Evolutionary conservation across 495 filamentous ascomycete genomes (phyloP), one percentile per base, ranked within the genome.

Genomic region (Daldinia decipiens): DNA sequence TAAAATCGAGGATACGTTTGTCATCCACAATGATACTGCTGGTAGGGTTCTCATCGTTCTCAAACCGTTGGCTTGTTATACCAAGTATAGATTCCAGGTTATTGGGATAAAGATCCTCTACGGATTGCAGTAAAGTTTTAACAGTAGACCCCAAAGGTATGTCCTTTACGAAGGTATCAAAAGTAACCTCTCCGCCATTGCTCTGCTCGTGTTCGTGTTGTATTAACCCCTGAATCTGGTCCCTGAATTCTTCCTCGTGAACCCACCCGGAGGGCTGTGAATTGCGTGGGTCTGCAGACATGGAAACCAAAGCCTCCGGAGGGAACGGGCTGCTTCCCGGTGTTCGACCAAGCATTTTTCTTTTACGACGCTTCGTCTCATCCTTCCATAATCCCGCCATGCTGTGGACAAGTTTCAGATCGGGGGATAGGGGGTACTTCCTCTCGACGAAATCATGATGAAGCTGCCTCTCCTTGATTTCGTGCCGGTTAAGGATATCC

Each of bases 341-440:
- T 62, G 88, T 83, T 3, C 76, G 70, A 26, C 90, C 79, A 13
- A 88, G 87, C 84, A 93, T 88, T 40, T 82, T 84, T 66, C 84
- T 85, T 74, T 92, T 93, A 36, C 94, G 88, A 53, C 95, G 87
- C 45, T 86, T 87, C 1, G 90, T 93, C 77, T 99, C 95, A 75
- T 97, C 94, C 78, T 88, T 89, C 95, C 95, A 99, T 17, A 99
- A 78, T 4, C 92, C 93, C 62, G 92, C 94, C 90, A 99, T 93
- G 69, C 96, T 98, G 75, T 91, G 93, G 43, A 98, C 94, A 19
- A 86, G 77, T 73, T 94, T 95, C 75, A 94, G 82, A 68, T 93
- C 89, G 1, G 86, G 77, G 0, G 85, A 79, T 56, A 88, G 75
- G 13, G 91, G 89, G 39, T 86, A 83, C n/a, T 89, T 80, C 12